These are phyloP conservation scores for Acorus gramineus DNA, from an alignment of 106 monocot species.

Conservation along the genomic window DNA sequence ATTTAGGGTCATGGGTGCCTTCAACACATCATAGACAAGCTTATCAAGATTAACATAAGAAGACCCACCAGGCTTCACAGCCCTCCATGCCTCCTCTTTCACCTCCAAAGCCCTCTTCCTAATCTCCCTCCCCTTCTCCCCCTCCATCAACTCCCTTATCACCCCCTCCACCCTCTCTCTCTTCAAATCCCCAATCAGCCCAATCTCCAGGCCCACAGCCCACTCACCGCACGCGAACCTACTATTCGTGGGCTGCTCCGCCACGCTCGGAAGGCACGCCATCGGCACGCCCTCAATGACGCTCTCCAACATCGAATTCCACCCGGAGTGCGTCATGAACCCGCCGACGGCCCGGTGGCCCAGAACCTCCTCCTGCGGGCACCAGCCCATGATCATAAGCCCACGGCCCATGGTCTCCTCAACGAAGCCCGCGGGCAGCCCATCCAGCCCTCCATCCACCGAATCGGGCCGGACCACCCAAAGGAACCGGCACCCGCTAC, in stretches of 20 bases:
- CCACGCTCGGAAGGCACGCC: conserved; percentile 64
- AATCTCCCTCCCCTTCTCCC: conserved; percentile 1
- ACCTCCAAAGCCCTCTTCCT: conserved; percentile 1
- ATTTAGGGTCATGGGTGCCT: too few species aligned
- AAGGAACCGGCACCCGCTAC: conserved; percentile 27
- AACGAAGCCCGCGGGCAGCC: conserved; percentile 23
- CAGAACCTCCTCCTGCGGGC: conserved; percentile 47
- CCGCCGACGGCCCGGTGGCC: conserved; percentile 36
- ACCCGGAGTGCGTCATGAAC: conserved; percentile 68
- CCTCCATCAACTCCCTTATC: conserved; percentile 3
- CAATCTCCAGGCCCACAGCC: conserved; percentile 61
- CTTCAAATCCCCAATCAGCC: background rate
- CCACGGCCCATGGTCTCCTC: conserved; percentile 25
- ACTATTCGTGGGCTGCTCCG: conserved; percentile 63
- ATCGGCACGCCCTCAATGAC: conserved; percentile 47
- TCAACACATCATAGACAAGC: background rate
- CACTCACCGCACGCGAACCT: conserved; percentile 40
- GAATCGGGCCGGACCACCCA: conserved; percentile 55
- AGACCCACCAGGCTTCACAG: background rate
- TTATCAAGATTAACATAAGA: background rate
- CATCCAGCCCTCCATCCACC: conserved; percentile 14
- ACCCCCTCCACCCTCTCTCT: background rate
- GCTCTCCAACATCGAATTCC: conserved; percentile 76
- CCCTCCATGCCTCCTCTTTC: background rate
- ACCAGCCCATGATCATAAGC: conserved; percentile 33